phyloP scores from a whole-genome alignment of 345 rosid species.

The Aethionema arabicum region DNA sequence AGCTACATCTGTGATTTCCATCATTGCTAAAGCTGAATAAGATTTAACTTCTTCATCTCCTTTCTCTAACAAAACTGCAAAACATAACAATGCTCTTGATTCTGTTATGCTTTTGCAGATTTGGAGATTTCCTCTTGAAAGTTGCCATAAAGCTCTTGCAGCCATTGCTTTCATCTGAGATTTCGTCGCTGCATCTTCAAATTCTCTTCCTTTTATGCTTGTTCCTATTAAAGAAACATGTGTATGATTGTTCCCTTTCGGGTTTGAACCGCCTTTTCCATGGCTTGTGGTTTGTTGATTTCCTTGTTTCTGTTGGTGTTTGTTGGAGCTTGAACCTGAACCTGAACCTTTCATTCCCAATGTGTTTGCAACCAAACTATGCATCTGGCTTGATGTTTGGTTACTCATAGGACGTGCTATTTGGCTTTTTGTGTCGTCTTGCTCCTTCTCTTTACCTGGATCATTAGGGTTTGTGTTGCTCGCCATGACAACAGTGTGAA shows the following conservation, averaged over 20 bases:
- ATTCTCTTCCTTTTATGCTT: slow-evolving; percentile 64
- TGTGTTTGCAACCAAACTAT: slow-evolving; percentile 47
- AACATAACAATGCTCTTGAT: slow-evolving; percentile 66
- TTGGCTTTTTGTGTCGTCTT: slow-evolving; percentile 28
- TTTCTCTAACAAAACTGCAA: slow-evolving; percentile 61
- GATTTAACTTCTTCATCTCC: slow-evolving; percentile 61
- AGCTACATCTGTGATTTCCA: slow-evolving; percentile 70
- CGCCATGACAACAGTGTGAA: slow-evolving; percentile 55
- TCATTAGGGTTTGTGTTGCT: slow-evolving; percentile 25
- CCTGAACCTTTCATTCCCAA: slow-evolving; percentile 36
- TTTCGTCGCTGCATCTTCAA: slow-evolving; percentile 54
- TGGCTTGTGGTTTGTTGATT: slow-evolving; percentile 32
- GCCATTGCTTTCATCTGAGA: slow-evolving; percentile 85
- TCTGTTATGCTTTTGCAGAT: slow-evolving; percentile 67
- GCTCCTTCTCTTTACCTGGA: slow-evolving; percentile 4
- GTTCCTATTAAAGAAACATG: slow-evolving; percentile 50
- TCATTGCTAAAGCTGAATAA: slow-evolving; percentile 67
- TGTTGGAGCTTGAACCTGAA: slow-evolving; percentile 18
- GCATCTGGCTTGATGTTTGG: slow-evolving; percentile 49
- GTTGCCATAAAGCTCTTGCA: slow-evolving; percentile 70
- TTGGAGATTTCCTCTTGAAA: slow-evolving; percentile 56
- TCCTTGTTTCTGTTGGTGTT: slow-evolving; percentile 24
- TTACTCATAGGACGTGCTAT: slow-evolving; percentile 48
- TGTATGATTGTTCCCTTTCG: slow-evolving; percentile 37
- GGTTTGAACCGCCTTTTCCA: slow-evolving; percentile 25